Conservation (phyloP, 106 monocot genomes). For the Acorus calamus region DNA sequence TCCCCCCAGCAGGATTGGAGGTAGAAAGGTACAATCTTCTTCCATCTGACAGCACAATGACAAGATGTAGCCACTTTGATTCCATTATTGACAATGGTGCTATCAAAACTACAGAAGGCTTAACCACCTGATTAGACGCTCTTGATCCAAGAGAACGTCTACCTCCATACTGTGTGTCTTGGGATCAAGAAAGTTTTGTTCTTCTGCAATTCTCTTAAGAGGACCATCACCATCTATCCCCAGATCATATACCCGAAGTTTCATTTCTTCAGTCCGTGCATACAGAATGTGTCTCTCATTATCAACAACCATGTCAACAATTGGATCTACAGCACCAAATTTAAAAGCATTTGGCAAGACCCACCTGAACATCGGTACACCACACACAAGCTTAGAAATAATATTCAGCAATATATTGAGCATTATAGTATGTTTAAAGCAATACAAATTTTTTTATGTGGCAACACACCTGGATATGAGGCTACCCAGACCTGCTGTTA, state of each 20-base stretch:
- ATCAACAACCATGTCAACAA: slow-evolving; percentile 85
- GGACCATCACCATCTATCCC: slow-evolving; percentile 72
- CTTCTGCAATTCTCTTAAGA: slow-evolving; percentile 72
- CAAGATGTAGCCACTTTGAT: slow-evolving; percentile 78
- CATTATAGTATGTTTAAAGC: no score
- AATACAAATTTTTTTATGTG: background rate
- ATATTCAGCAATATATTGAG: no score
- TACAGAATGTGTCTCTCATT: slow-evolving; percentile 77
- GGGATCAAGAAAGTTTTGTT: slow-evolving; percentile 83
- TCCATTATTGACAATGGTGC: slow-evolving; percentile 64
- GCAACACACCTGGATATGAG: slow-evolving; percentile 61
- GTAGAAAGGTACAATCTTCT: slow-evolving; percentile 90
- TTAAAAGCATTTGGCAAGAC: slow-evolving; percentile 77
- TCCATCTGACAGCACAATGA: slow-evolving; percentile 89
- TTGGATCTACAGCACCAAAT: slow-evolving; percentile 82
- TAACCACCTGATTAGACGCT: slow-evolving; percentile 31
- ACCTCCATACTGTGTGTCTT: slow-evolving; percentile 58
- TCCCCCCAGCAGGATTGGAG: slow-evolving; percentile 32
- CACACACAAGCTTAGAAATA: no score
- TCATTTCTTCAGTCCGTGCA: slow-evolving; percentile 86
- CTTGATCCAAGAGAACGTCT: slow-evolving; percentile 45
- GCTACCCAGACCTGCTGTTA: slow-evolving; percentile 68
- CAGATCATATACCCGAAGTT: slow-evolving; percentile 76
- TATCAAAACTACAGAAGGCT: slow-evolving; percentile 66
- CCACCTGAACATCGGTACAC: slow-evolving; percentile 40